phyloP scores from a whole-genome alignment of 1,284 basidiomycete genomes.

The Somion occarium region DNA sequence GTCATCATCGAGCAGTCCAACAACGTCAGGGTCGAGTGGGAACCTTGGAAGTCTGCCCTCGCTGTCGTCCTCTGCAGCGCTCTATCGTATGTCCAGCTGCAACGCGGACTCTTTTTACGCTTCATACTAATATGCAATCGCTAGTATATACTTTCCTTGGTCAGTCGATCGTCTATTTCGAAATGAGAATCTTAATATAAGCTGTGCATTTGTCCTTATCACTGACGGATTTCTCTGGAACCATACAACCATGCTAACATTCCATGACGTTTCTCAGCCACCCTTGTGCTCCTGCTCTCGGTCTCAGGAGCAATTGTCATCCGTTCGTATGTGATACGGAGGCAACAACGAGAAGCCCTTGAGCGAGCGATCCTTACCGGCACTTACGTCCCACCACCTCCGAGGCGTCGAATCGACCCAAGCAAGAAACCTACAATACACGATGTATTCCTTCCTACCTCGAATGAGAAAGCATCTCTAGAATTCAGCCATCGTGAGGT shows the following conservation, averaged over 20 bases:
- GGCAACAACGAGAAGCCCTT: constrained; percentile 49
- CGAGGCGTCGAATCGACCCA: neutral
- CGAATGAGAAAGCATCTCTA: too few relatives aligned
- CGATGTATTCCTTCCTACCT: too few relatives aligned
- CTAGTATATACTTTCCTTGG: constrained; percentile 35
- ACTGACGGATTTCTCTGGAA: constrained; percentile 2
- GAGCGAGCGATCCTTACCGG: constrained; percentile 61
- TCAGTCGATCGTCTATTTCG: constrained; percentile 11
- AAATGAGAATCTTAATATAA: too few relatives aligned
- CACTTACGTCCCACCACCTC: constrained; percentile 39
- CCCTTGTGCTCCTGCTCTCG: constrained; percentile 57
- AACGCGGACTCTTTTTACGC: constrained; percentile 8
- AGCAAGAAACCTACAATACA: constrained; percentile 18
- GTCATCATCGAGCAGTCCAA: too few relatives aligned
- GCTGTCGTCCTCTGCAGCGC: constrained; percentile 21
- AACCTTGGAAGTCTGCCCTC: constrained; percentile 2
- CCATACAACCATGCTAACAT: neutral
- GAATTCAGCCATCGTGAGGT: too few relatives aligned
- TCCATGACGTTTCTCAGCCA: constrained; percentile 32
- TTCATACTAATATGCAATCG: constrained; percentile 10
- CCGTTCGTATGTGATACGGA: constrained; percentile 53
- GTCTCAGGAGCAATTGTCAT: constrained; percentile 60
- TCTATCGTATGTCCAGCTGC: constrained; percentile 20
- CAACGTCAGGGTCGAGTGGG: neutral
- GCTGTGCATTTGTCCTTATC: neutral